phyloP scores from a whole-genome alignment of 2,329 filamentous ascomycete species.

The Colletotrichum liriopes region DNA sequence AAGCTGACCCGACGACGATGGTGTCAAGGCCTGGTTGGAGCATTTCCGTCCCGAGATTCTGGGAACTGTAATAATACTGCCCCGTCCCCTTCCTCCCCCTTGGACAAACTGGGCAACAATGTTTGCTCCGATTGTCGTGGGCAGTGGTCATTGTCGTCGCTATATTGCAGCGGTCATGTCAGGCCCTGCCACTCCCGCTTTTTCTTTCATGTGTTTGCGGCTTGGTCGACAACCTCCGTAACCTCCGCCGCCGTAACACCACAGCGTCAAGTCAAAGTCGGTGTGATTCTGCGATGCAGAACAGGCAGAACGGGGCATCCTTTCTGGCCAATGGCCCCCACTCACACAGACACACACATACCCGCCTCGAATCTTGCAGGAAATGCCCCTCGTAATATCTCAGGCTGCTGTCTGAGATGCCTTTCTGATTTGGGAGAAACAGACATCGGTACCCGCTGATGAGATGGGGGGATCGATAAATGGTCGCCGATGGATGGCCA shows the following conservation, averaged over 20 bases:
- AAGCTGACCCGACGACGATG: constrained; percentile 31
- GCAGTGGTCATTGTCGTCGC: constrained; percentile 14
- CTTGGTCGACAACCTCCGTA: not conserved
- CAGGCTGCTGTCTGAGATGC: constrained; percentile 35
- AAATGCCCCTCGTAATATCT: constrained; percentile 16
- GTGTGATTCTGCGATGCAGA: constrained; percentile 38
- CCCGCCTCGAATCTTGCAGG: constrained; percentile 31
- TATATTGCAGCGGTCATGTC: not conserved
- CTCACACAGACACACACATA: constrained; percentile 19
- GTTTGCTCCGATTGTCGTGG: constrained; percentile 26
- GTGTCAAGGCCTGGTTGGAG: constrained; percentile 23
- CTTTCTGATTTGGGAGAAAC: constrained; percentile 34
- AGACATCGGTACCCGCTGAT: constrained; percentile 31
- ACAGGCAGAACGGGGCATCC: constrained; percentile 2
- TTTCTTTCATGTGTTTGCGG: constrained; percentile 33
- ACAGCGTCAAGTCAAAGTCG: constrained; percentile 27
- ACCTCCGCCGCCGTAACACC: not conserved
- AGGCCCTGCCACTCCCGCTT: not conserved
- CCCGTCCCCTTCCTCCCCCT: constrained; percentile 5
- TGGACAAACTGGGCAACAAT: constrained; percentile 9
- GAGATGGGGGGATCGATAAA: constrained; percentile 30
- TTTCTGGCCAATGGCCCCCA: constrained; percentile 1
- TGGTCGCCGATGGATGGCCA: constrained; percentile 35
- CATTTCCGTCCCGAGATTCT: constrained; percentile 32
- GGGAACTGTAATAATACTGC: constrained; percentile 33